Conservation (phyloP, 2,329 filamentous ascomycete genomes). For the Pyrenophora seminiperda region DNA sequence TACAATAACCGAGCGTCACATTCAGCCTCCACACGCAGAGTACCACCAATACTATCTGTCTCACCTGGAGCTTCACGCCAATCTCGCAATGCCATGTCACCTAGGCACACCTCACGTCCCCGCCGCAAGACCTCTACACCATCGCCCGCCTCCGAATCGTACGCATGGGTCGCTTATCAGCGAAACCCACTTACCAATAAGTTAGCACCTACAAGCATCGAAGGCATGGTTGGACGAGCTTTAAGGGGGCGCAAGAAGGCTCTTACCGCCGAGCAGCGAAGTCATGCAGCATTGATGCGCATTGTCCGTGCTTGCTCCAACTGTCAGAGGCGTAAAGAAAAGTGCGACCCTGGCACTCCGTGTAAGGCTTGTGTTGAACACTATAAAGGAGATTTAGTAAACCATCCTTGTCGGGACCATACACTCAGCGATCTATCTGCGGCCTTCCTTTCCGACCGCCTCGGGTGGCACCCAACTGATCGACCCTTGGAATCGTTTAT, state of each 20-base stretch:
- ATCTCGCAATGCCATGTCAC: slow-evolving; percentile 28
- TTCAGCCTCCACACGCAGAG: slow-evolving; percentile 21
- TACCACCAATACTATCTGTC: slow-evolving; percentile 32
- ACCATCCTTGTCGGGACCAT: slow-evolving; percentile 45
- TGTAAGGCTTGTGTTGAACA: slow-evolving; percentile 48
- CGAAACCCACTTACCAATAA: slow-evolving; percentile 38
- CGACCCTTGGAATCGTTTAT: slow-evolving; percentile 36
- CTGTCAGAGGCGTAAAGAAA: slow-evolving; percentile 45
- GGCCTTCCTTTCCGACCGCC: slow-evolving; percentile 39
- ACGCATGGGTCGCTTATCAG: slow-evolving; percentile 45
- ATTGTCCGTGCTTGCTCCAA: slow-evolving; percentile 44
- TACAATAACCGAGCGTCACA: slow-evolving; percentile 15
- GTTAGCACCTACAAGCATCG: slow-evolving; percentile 37
- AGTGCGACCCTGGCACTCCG: slow-evolving; percentile 48
- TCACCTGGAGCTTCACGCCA: slow-evolving; percentile 33
- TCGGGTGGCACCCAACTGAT: slow-evolving; percentile 45
- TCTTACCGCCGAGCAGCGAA: slow-evolving; percentile 42
- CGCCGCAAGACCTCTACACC: slow-evolving; percentile 31
- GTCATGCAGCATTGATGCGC: slow-evolving; percentile 45
- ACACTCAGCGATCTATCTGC: slow-evolving; percentile 35
- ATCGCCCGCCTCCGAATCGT: slow-evolving; percentile 37
- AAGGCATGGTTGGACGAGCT: slow-evolving; percentile 33
- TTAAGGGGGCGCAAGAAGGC: slow-evolving; percentile 41
- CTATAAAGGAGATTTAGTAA: slow-evolving; percentile 45
- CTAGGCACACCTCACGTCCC: slow-evolving; percentile 35